Evolutionary conservation across 2,329 filamentous ascomycete species (phyloP).

Genomic region (Metarhizium album): DNA sequence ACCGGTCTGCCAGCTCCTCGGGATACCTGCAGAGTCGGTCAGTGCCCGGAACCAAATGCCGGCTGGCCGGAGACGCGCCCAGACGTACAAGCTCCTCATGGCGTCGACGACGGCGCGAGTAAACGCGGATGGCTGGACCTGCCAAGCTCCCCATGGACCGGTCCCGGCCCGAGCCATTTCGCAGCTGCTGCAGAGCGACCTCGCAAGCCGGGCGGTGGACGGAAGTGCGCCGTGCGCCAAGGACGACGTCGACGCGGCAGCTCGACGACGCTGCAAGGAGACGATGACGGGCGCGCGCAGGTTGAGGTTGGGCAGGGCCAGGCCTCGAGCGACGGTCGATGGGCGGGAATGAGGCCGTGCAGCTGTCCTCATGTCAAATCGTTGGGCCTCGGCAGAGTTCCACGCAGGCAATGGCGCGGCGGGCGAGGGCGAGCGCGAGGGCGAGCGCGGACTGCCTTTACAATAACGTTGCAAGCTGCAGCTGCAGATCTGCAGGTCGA

Average conservation of each 20-base stretch:
- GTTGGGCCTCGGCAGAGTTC: background rate
- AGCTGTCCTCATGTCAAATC: conserved; percentile 9
- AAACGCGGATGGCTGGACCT: conserved; percentile 29
- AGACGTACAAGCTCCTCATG: conserved; percentile 65
- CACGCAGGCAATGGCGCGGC: background rate
- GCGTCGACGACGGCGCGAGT: conserved; percentile 58
- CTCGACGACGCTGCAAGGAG: background rate
- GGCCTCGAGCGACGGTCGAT: background rate
- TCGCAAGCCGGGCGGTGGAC: background rate
- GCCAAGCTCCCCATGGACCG: conserved; percentile 29
- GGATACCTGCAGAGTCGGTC: conserved; percentile 55
- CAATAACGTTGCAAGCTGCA: too few species aligned
- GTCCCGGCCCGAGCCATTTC: conserved; percentile 18
- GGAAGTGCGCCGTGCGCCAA: background rate
- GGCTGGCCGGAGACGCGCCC: background rate
- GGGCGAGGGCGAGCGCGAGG: too few species aligned
- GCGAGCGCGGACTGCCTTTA: too few species aligned
- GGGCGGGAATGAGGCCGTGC: background rate
- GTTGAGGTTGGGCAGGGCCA: background rate
- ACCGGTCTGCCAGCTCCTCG: conserved; percentile 74
- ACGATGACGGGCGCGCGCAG: background rate
- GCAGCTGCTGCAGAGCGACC: background rate
- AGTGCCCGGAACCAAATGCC: background rate
- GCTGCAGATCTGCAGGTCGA: too few species aligned
- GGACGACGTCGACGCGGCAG: background rate